phyloP scores from a whole-genome alignment of 345 rosid genomes.

The Eucalyptus cloeziana region DNA sequence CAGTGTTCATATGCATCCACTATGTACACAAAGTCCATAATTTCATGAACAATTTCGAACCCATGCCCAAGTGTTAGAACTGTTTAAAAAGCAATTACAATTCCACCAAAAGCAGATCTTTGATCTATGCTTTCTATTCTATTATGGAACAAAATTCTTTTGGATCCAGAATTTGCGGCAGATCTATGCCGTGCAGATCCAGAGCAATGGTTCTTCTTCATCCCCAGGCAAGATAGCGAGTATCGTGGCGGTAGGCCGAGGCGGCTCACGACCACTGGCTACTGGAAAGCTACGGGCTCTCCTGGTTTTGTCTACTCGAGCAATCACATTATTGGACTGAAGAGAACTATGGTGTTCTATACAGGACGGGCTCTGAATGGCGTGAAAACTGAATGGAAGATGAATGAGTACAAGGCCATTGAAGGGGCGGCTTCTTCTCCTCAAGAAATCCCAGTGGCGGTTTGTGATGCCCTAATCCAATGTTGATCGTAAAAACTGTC shows the following conservation, averaged over 20 bases:
- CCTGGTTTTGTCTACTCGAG: constrained; percentile 21
- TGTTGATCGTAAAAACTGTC: neutral
- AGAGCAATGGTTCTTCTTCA: constrained; percentile 45
- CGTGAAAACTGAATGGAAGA: constrained; percentile 33
- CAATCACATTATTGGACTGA: constrained; percentile 13
- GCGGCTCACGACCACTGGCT: constrained; percentile 22
- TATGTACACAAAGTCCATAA: neutral
- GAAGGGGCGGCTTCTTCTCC: constrained; percentile 1
- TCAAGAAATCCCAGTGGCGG: neutral
- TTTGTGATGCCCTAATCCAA: neutral
- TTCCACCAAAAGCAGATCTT: neutral
- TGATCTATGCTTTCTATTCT: neutral
- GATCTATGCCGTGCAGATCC: constrained; percentile 13
- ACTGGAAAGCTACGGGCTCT: constrained; percentile 42
- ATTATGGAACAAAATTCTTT: neutral
- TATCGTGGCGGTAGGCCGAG: constrained; percentile 25
- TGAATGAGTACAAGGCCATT: constrained; percentile 28
- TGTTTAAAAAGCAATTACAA: neutral
- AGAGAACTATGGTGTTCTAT: constrained; percentile 38
- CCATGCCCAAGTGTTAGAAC: neutral
- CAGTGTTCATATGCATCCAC: neutral
- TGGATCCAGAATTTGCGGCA: constrained; percentile 14
- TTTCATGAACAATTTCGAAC: neutral
- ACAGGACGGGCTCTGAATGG: constrained; percentile 29
- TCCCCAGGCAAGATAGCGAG: constrained; percentile 27